phyloP scores from a whole-genome alignment of 2,329 filamentous ascomycete species.

The Atkinsonella hypoxylon region DNA sequence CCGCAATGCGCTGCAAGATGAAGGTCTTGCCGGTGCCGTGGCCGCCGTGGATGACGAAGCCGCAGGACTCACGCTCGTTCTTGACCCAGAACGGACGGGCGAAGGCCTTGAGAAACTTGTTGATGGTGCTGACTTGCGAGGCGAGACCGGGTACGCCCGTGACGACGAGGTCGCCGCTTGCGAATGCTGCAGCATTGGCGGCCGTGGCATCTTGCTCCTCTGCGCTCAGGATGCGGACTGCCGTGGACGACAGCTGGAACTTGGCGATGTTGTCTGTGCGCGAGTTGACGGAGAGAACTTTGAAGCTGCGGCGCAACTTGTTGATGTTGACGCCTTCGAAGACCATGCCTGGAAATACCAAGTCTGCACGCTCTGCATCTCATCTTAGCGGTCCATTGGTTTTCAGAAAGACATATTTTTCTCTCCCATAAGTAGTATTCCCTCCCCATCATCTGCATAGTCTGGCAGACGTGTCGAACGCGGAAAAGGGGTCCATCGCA shows the following conservation, averaged over 20 bases:
- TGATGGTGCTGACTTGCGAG: slow-evolving; percentile 51
- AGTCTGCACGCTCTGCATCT: slow-evolving; percentile 45
- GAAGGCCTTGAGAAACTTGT: slow-evolving; percentile 50
- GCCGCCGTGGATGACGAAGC: slow-evolving; percentile 67
- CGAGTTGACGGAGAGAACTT: slow-evolving; percentile 42
- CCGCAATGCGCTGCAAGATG: slow-evolving; percentile 55
- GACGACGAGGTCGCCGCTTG: slow-evolving; percentile 28
- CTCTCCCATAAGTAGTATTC: too few relatives aligned
- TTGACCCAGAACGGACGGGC: slow-evolving; percentile 22
- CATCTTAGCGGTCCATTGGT: neutral
- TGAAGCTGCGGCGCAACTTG: slow-evolving; percentile 34
- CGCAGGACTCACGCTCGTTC: slow-evolving; percentile 31
- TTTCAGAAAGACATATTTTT: too few relatives aligned
- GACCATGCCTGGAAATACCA: slow-evolving; percentile 56
- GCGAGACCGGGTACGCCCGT: slow-evolving; percentile 56
- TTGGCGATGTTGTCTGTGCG: slow-evolving; percentile 31
- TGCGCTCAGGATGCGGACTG: slow-evolving; percentile 25
- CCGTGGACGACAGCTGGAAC: slow-evolving; percentile 26
- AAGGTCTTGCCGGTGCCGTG: slow-evolving; percentile 76
- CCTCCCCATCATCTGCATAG: too few relatives aligned
- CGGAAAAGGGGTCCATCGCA: neutral
- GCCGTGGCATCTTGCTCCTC: slow-evolving; percentile 13
- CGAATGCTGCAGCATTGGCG: slow-evolving; percentile 6
- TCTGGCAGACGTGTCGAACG: too few relatives aligned
- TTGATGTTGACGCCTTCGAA: slow-evolving; percentile 46